These are phyloP conservation scores for Colletotrichum cereale DNA, from an alignment of 2,329 filamentous ascomycete genomes.

Conservation along the genomic window DNA sequence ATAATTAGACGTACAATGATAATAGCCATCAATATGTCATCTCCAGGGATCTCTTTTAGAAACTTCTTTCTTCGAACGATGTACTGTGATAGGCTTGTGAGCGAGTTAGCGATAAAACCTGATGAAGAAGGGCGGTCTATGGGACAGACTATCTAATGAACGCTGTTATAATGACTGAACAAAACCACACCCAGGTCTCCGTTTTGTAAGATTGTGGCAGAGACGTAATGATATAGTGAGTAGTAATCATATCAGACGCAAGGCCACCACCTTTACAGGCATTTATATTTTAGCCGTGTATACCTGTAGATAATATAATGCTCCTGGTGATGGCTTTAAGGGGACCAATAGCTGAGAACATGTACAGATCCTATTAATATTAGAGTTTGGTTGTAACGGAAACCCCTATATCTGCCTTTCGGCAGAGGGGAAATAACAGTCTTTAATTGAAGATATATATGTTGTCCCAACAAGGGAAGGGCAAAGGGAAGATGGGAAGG, in stretches of 20 bases:
- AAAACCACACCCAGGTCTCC: neutral
- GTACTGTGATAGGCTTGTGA: neutral
- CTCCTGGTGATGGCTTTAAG: neutral
- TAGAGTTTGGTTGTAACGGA: neutral
- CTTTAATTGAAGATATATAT: no score
- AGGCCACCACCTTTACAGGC: neutral
- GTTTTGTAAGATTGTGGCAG: neutral
- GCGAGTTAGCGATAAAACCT: neutral
- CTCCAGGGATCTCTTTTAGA: neutral
- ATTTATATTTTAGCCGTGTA: rapidly evolving
- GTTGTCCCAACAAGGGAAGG: no score
- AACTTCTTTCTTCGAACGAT: neutral
- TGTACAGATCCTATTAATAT: no score
- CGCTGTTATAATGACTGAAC: neutral
- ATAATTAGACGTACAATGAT: neutral
- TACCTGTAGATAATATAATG: neutral
- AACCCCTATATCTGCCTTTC: no score
- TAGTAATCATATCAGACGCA: neutral
- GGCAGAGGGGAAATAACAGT: no score
- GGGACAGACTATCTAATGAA: neutral
- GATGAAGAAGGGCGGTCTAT: neutral
- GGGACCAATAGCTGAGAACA: no score
- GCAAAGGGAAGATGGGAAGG: no score
- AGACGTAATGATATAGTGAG: neutral
- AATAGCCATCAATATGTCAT: neutral